A percentile compares a stretch with the other conserved stretches of the same genome.
Evolutionary conservation across 2,329 filamentous ascomycete genomes (phyloP).

Genomic region (Colletotrichum sp.): DNA sequence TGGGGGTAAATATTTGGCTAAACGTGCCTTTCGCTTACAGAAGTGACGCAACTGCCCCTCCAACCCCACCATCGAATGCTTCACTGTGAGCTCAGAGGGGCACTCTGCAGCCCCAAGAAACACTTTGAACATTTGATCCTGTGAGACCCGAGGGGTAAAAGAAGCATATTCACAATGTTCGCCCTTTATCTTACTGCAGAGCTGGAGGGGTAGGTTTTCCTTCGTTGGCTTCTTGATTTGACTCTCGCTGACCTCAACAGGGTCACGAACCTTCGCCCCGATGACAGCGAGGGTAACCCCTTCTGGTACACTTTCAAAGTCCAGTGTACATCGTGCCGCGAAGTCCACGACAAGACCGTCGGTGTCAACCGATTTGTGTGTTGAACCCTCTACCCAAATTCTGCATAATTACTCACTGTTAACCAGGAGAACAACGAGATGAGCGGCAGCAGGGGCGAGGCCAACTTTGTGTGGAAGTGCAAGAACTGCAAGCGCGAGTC

Average conservation of each 20-base stretch:
- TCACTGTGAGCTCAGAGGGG: not conserved
- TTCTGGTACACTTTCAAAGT: constrained; percentile 99
- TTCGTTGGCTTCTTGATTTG: not conserved
- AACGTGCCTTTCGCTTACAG: not conserved
- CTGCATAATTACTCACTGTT: not conserved
- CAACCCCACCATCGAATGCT: constrained; percentile 13
- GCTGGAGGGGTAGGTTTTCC: constrained; percentile 63
- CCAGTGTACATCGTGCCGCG: constrained; percentile 96
- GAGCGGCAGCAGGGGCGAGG: constrained; percentile 91
- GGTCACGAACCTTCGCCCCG: constrained; percentile 86
- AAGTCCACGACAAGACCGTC: constrained; percentile 86
- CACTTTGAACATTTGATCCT: not conserved
- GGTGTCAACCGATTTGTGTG: constrained; percentile 87
- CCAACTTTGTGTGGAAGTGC: constrained; percentile 99
- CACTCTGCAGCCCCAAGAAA: not conserved
- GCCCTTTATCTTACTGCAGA: constrained; percentile 72
- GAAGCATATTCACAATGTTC: constrained; percentile 56
- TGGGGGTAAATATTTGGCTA: not conserved
- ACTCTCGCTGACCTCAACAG: constrained; percentile 49
- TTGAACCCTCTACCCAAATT: constrained; percentile 1
- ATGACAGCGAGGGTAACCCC: constrained; percentile 79
- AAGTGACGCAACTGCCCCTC: constrained; percentile 19
- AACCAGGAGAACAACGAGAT: constrained; percentile 85
- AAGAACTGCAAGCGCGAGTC: constrained; percentile 97
- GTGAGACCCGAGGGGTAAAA: not conserved